These are phyloP conservation scores for Wilhelminamyces savonicus DNA, from an alignment of 805 yeast species.

Conservation along the genomic window DNA sequence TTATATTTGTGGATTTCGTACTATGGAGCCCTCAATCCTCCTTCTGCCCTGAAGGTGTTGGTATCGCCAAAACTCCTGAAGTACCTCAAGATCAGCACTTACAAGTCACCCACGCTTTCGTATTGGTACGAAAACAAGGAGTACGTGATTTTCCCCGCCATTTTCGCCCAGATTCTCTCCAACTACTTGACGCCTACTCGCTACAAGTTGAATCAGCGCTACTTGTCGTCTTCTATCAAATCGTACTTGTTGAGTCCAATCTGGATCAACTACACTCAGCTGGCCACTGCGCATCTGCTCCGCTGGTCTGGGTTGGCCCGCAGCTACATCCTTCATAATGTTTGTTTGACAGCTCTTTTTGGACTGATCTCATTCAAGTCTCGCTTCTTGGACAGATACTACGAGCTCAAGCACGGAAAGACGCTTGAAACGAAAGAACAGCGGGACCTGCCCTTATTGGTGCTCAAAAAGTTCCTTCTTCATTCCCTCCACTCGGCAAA, in stretches of 20 bases:
- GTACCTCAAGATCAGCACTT: slow-evolving; percentile 18
- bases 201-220: slow-evolving; percentile 28
- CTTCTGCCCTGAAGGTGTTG: slow-evolving; percentile 21
- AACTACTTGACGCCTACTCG: slow-evolving; percentile 36
- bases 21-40: slow-evolving; percentile 26
- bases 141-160: slow-evolving; percentile 24
- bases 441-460: slow-evolving; percentile 1
- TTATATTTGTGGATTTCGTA: slow-evolving; percentile 27
- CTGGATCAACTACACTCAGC: slow-evolving; percentile 33
- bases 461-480: slow-evolving; percentile 10
- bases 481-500: slow-evolving; percentile 21
- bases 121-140: slow-evolving; percentile 24
- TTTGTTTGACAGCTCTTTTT: slow-evolving; percentile 11
- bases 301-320: slow-evolving; percentile 23
- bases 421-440: no score
- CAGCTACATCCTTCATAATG: slow-evolving; percentile 22
- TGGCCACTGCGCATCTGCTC: slow-evolving; percentile 15
- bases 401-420: slow-evolving; percentile 12
- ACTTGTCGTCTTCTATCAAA: slow-evolving; percentile 27
- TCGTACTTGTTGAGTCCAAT: slow-evolving; percentile 29
- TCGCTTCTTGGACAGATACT: slow-evolving; percentile 15
- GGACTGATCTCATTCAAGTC: slow-evolving; percentile 14
- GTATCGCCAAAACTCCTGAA: slow-evolving; percentile 21
- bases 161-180: slow-evolving; percentile 34
- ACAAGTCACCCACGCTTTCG: slow-evolving; percentile 12